Percentiles rank a stretch among this genome's conserved stretches.
Evolutionary conservation across 768 basidiomycete species (phyloP).

Genomic region (Exidia glandulosa): DNA sequence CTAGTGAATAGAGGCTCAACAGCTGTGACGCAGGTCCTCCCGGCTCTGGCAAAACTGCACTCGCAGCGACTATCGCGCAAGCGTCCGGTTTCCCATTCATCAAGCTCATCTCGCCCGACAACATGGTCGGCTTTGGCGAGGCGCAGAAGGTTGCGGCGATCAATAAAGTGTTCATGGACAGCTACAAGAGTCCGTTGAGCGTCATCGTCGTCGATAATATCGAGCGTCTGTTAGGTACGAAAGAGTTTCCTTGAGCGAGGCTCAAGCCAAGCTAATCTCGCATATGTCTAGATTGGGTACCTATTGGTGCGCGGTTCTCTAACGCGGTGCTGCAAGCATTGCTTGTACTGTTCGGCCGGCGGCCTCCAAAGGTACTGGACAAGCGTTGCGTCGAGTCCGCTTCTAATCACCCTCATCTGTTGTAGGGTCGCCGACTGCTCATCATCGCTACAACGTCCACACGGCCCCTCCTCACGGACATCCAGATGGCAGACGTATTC

Average conservation of each 20-base stretch:
- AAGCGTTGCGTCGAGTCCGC: neutral
- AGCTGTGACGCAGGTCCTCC: conserved; percentile 42
- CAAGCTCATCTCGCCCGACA: conserved; percentile 91
- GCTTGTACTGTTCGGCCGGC: conserved; percentile 74
- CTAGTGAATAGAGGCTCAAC: neutral
- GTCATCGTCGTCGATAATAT: conserved; percentile 93
- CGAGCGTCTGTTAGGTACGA: conserved; percentile 80
- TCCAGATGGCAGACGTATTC: conserved; percentile 83
- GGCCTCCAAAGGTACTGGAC: conserved; percentile 75
- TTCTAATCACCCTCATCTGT: neutral
- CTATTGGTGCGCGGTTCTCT: conserved; percentile 93
- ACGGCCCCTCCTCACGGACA: conserved; percentile 71
- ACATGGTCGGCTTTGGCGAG: conserved; percentile 95
- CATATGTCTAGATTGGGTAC: conserved; percentile 76
- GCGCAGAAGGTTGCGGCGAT: conserved; percentile 83
- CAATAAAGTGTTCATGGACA: conserved; percentile 87
- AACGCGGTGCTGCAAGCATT: conserved; percentile 87
- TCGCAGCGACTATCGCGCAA: conserved; percentile 89
- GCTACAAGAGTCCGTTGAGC: conserved; percentile 94
- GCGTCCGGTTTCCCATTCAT: conserved; percentile 95
- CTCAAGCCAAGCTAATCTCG: neutral
- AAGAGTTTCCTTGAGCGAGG: neutral
- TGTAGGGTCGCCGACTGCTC: conserved; percentile 79
- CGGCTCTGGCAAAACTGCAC: conserved; percentile 87
- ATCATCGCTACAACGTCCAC: conserved; percentile 89